Base-by-base conservation (phyloP, 1,284 basidiomycete species). In the Tylopilus sp. region DNA sequence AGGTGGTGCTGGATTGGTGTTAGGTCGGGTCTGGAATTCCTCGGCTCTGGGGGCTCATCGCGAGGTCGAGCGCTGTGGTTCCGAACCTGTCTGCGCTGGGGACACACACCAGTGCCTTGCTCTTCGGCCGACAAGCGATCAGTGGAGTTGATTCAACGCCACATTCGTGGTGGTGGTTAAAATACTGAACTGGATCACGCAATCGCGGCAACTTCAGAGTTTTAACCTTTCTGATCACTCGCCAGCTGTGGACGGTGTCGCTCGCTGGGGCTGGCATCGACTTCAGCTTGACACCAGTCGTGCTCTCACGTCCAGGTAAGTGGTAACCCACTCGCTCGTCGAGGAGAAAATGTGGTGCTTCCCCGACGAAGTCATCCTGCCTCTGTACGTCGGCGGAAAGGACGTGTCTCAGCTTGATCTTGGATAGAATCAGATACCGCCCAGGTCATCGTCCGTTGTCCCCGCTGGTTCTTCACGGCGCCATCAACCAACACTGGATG, bases 211-310 rank as follows among this genome's bases (percentile, higher is more conserved):
- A 43, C 6, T 42, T 42, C 46, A 60, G 42, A 29, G 47, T 58
- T 60, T 63, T 61, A 53, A 16, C 45, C 51, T 61, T 63, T 59
- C 49, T 38, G 38, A 53, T 57, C 44, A 18, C 46, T 45, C 36
- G 35, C 34, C 44, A 36, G 19, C 34, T 37, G 25, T 39, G 47
- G 25, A 35, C 34, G 12, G 19, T 15, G 28, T 13, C 46, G 13
- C 18, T 33, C 15, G 26, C 16, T 16, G 35, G 16, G 10, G 13
- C 7, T 21, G n/a, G 33, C 21, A 23, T 23, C 21, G 21, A 6
- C 6, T n/a, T n/a, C n/a, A n/a, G n/a, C n/a, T n/a, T n/a, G n/a
- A n/a, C n/a, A 33, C n/a, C 9, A 8, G 31, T 40, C 12, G 29
- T 36, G 21, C 39, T 15, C 30, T 6, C 13, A 43, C 45, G 18